These are phyloP conservation scores for Dioscorea dumetorum DNA, from an alignment of 106 monocot genomes.

Conservation along the genomic window DNA sequence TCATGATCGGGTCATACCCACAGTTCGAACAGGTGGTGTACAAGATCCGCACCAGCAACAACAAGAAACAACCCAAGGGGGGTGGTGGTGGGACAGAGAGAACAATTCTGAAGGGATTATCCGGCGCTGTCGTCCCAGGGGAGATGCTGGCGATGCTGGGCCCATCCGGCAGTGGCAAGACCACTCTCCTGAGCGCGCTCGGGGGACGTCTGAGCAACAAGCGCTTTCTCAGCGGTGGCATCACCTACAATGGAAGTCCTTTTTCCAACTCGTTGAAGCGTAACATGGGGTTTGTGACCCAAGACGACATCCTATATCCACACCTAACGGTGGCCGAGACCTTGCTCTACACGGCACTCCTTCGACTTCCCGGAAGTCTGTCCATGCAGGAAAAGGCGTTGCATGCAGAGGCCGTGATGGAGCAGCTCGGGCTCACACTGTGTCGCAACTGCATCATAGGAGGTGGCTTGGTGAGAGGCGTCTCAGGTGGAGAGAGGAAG, in stretches of 20 bases:
- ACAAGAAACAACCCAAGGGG: not conserved
- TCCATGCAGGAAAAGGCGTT: constrained; percentile 17
- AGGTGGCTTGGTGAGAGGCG: constrained; percentile 17
- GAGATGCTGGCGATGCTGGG: constrained; percentile 58
- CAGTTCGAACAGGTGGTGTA: constrained; percentile 16
- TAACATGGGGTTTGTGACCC: constrained; percentile 36
- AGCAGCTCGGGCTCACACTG: constrained; percentile 28
- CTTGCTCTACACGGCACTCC: constrained; percentile 37
- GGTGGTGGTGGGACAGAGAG: constrained; percentile 7
- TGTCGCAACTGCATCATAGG: constrained; percentile 34
- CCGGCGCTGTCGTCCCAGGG: constrained; percentile 37
- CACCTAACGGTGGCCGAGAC: constrained; percentile 44
- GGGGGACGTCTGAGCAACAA: constrained; percentile 25
- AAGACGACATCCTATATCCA: constrained; percentile 47
- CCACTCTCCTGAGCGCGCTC: constrained; percentile 45
- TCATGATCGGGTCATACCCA: not conserved
- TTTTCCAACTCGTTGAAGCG: constrained; percentile 34
- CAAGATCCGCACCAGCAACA: not conserved
- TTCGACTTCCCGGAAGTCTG: constrained; percentile 34
- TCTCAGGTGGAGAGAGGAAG: constrained; percentile 45
- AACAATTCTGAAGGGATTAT: constrained; percentile 28
- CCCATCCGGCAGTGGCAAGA: constrained; percentile 51
- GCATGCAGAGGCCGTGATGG: constrained; percentile 28
- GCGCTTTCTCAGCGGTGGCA: constrained; percentile 18
- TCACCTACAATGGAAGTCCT: constrained; percentile 40